Conservation (phyloP, 208 protist species). For the Porcisia hertigi region DNA sequence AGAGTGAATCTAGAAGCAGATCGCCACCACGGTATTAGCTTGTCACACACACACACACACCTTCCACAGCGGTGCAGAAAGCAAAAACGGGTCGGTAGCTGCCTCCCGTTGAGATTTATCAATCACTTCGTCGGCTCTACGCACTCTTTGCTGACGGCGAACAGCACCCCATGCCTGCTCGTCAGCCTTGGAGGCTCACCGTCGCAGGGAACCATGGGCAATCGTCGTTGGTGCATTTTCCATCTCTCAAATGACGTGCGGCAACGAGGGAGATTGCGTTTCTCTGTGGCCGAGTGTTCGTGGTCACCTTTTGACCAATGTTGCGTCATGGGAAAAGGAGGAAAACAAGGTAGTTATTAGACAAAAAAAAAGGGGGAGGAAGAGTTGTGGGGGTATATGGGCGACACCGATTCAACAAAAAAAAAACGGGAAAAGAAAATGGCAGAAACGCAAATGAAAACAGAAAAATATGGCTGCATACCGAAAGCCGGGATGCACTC, state of each 20-base stretch:
- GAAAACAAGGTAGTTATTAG: background rate
- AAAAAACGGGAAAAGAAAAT: slow-evolving; percentile 9
- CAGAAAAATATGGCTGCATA: background rate
- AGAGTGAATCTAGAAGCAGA: slow-evolving; percentile 65
- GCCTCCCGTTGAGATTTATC: slow-evolving; percentile 53
- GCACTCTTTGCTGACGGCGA: slow-evolving; percentile 52
- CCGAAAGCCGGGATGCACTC: background rate
- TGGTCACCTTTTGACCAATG: background rate
- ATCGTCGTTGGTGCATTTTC: slow-evolving; percentile 55
- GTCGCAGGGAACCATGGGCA: slow-evolving; percentile 42
- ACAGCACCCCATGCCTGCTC: slow-evolving; percentile 38
- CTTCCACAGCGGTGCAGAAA: slow-evolving; percentile 74
- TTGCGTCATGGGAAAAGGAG: background rate
- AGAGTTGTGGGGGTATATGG: too few relatives aligned
- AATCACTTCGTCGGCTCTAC: slow-evolving; percentile 57
- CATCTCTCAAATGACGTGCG: slow-evolving; percentile 52
- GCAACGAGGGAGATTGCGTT: slow-evolving; percentile 26
- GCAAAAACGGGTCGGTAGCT: slow-evolving; percentile 44
- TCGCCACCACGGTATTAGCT: slow-evolving; percentile 40
- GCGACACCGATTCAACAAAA: too few relatives aligned
- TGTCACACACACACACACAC: slow-evolving; percentile 30
- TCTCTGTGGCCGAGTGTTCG: background rate
- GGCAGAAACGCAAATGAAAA: slow-evolving; percentile 2
- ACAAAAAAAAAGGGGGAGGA: background rate
- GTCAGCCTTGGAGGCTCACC: slow-evolving; percentile 34